Conservation (phyloP, 2,329 filamentous ascomycete genomes). For the Alternaria sp. region DNA sequence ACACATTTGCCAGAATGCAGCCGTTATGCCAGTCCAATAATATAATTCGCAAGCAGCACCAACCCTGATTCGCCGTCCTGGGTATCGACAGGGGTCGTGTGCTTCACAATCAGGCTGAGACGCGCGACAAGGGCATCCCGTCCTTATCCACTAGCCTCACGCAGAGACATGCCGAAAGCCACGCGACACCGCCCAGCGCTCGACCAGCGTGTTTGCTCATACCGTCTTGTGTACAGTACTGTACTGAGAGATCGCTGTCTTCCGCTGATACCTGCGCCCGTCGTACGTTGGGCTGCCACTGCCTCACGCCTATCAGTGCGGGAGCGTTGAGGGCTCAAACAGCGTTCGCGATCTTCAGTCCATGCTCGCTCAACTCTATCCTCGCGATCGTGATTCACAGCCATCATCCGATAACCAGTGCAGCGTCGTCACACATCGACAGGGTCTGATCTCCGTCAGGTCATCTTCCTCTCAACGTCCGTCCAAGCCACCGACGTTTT, state of each 20-base stretch:
- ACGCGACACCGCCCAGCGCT: slow-evolving; percentile 10
- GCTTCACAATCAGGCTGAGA: slow-evolving; percentile 31
- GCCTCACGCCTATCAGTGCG: background rate
- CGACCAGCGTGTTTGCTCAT: slow-evolving; percentile 5
- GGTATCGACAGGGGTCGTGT: background rate
- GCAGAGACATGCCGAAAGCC: slow-evolving; percentile 14
- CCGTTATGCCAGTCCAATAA: slow-evolving; percentile 37
- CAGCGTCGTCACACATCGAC: background rate
- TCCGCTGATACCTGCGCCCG: background rate
- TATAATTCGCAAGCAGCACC: slow-evolving; percentile 29
- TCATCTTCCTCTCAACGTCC: background rate
- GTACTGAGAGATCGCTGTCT: background rate
- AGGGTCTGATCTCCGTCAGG: slow-evolving; percentile 3
- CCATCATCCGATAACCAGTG: background rate
- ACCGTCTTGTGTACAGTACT: background rate
- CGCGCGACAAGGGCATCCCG: slow-evolving; percentile 24
- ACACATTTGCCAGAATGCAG: slow-evolving; percentile 33
- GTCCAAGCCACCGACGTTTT: background rate
- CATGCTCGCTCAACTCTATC: slow-evolving; percentile 4
- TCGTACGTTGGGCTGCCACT: background rate
- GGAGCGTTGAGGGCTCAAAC: background rate
- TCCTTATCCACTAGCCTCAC: slow-evolving; percentile 17
- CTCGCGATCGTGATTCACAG: background rate
- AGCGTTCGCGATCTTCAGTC: slow-evolving; percentile 5
- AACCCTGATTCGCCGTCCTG: slow-evolving; percentile 28